These are phyloP conservation scores for Xylaria arbuscula DNA, from an alignment of 2,329 filamentous ascomycete genomes.

Conservation along the genomic window DNA sequence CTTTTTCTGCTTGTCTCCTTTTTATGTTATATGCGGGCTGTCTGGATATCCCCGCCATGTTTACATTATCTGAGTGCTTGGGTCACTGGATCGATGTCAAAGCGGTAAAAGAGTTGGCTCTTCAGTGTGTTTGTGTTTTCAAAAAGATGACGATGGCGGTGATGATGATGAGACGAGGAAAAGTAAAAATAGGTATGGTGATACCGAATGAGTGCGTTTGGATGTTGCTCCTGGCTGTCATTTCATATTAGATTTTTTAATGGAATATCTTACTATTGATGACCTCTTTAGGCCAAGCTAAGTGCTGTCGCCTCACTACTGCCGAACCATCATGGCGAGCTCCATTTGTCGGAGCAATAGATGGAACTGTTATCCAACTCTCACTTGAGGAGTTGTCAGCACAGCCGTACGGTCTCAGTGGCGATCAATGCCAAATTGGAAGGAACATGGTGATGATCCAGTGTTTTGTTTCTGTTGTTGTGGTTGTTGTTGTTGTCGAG, in stretches of 20 bases:
- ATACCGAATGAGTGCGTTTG: not conserved
- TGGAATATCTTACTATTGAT: conserved; percentile 8
- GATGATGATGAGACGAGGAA: conserved; percentile 2
- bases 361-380: not conserved
- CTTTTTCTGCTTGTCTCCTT: not conserved
- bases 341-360: not conserved
- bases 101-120: not conserved
- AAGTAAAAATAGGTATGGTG: not conserved
- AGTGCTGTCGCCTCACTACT: not conserved
- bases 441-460: not conserved
- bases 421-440: not conserved
- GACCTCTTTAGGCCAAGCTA: not conserved
- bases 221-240: not conserved
- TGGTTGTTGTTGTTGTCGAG: not conserved
- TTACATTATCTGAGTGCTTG: not conserved
- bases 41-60: not conserved
- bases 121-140: not conserved
- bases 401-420: not conserved
- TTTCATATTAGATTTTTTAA: conserved; percentile 9
- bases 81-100: not conserved
- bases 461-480: too few species aligned
- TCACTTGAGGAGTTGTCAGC: not conserved
- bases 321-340: not conserved
- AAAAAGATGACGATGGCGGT: not conserved
- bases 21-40: not conserved